Base-by-base conservation (phyloP, 1,284 basidiomycete genomes). In the Ganoderma lucidum region DNA sequence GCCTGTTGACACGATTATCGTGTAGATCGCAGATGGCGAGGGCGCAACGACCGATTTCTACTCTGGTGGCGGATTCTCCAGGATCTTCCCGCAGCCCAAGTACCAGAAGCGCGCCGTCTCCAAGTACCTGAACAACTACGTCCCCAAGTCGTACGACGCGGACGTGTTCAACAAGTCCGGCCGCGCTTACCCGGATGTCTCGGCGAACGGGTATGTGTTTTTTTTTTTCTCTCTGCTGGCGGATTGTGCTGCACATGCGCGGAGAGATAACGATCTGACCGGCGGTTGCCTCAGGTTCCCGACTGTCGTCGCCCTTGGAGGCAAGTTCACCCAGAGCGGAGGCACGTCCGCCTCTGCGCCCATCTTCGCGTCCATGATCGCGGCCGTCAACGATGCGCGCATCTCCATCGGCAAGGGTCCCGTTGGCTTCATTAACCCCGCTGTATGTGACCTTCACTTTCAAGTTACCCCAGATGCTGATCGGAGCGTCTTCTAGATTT, bases 341-440 rank as follows among this genome's bases (percentile, higher is more conserved):
- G 73, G 73, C 19, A 74, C 71, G 17, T 74, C 73, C 17, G 69
- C 69, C 19, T 67, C 73, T 1, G 65, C 71, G 10, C 73, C 73
- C 30, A 70, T 69, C 14, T 65, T 88, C 68, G 83, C 86, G n/a
- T 85, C 80, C 3, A 80, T 92, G 63, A 75, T 92, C 2, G 81
- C 87, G 0, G 82, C 90, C 70, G 78, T 92, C 62, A 92, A 92
- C 72, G 90, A 92, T 72, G 86, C 83, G 1, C 82, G 85, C n/a
- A 73, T 87, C 19, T 77, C 76, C 2, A 78, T 78, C 2, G 82
- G 84, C 0, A 83, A 82, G 71, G 67, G 80, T 4, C 63, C 85
- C 19, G 79, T 90, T 6, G 89, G 88, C 0, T 90, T 89, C 78
- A 79, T 90, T 62, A 90, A 91, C 75, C 88, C 87, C 10, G 70